phyloP scores from a whole-genome alignment of 2,329 filamentous ascomycete species.

The Paracorniculantispora psalliotae region DNA sequence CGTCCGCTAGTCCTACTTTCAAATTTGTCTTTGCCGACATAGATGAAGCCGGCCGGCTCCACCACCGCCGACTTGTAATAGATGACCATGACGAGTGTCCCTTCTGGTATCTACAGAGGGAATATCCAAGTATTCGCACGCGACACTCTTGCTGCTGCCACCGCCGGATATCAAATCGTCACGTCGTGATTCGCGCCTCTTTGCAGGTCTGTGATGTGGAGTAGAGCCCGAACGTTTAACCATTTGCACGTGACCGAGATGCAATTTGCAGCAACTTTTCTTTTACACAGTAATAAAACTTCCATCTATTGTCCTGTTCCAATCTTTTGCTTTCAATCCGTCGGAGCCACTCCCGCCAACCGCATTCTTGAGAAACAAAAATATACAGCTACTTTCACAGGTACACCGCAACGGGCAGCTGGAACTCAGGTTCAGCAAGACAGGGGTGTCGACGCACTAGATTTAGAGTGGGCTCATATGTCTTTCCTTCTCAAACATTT shows the following conservation, averaged over 20 bases:
- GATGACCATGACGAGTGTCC: slow-evolving; percentile 67
- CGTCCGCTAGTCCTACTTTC: slow-evolving; percentile 67
- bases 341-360: no score
- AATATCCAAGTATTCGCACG: no score
- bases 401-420: no score
- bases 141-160: not conserved
- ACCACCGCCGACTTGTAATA: slow-evolving; percentile 90
- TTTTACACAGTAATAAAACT: no score
- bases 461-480: not conserved
- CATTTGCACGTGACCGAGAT: slow-evolving; percentile 3
- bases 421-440: not conserved
- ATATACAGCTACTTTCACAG: no score
- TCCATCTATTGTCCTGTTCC: not conserved
- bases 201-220: not conserved
- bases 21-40: slow-evolving; percentile 98
- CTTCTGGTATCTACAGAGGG: no score
- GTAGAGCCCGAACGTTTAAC: not conserved
- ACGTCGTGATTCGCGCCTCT: not conserved
- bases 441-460: not conserved
- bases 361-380: not conserved
- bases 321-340: not conserved
- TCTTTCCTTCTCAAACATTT: not conserved
- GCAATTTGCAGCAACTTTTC: not conserved
- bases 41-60: slow-evolving; percentile 78
- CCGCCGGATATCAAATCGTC: not conserved